Conservation (phyloP, 1,284 basidiomycete species). For the Leccinum griseonigrum region DNA sequence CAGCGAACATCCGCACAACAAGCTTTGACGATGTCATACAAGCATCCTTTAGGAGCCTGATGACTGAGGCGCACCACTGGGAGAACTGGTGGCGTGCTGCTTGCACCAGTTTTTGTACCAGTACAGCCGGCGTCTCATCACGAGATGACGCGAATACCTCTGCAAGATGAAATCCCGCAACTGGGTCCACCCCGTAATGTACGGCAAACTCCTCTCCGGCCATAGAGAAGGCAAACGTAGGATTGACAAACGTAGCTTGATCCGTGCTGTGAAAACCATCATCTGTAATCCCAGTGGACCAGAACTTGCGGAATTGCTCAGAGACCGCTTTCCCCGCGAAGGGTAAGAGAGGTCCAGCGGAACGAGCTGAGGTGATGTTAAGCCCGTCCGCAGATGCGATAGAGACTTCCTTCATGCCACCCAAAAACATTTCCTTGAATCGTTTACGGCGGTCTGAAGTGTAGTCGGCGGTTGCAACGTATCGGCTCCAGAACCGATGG, state of each 20-base stretch:
- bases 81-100: conserved; percentile 24
- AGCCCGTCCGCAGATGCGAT: background rate
- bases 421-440: conserved; percentile 16
- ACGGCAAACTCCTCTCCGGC: conserved; percentile 42
- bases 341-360: conserved; percentile 37
- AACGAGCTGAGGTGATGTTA: conserved; percentile 28
- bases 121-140: conserved; percentile 3
- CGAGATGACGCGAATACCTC: conserved; percentile 27
- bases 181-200: conserved; percentile 48
- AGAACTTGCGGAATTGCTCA: conserved; percentile 35
- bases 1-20: conserved; percentile 31
- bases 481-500: conserved; percentile 43
- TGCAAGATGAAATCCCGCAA: conserved; percentile 46
- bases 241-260: conserved; percentile 38
- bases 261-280: conserved; percentile 17
- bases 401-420: conserved; percentile 10
- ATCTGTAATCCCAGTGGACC: conserved; percentile 44
- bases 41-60: conserved; percentile 13
- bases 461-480: conserved; percentile 21
- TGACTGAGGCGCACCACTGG: conserved; percentile 22
- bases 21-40: conserved; percentile 15
- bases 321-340: conserved; percentile 15
- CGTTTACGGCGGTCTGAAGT: conserved; percentile 17
- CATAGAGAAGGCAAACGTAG: conserved; percentile 45
- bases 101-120: conserved; percentile 11